Evolutionary conservation across 2,329 filamentous ascomycete species (phyloP), one percentile per base, ranked within the genome.

Genomic region (Penicillium sp.): DNA sequence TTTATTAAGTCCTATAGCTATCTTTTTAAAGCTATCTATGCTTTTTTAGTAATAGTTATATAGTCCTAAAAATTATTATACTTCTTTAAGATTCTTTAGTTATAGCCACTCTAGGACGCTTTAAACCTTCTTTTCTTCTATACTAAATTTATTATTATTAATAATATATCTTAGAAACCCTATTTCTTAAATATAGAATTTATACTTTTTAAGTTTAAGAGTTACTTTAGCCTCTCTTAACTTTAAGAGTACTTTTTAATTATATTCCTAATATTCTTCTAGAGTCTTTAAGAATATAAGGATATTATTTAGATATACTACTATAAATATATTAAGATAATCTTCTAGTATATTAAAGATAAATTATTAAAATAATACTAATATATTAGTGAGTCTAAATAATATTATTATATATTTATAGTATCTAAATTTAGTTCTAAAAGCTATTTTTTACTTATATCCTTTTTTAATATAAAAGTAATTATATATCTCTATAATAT

Each of bases 401-500:
- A 37, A 27, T 45, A 55, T 55, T 19, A 55, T 5, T 24, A 37
- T 49, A 55, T 55, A 49, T 35, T 56, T 43, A 41, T 21, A 56
- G 22, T 56, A 33, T 13, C 33, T 48, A 37, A 51, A 51, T n/a
- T 51, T 37, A 26, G 31, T 56, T 11, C 22, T n/a, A 22, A 56
- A 56, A 16, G 31, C 27, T 22, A 19, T 48, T 44, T 56, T 52
- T 26, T 56, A 56, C 26, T 56, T 52, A 52, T 56, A 2, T 14
- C 11, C n/a, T 39, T 19, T 5, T n/a, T 52, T 56, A 27, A 56
- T 56, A 19, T 19, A n/a, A 14, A 56, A 8, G 2, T 21, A 16
- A 16, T 56, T 46, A 48, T 52, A 56, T 19, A 24, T 43, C 29
- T 56, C 39, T 16, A 8, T 46, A 24, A 56, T 56, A 44, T 56